Evolutionary conservation across 495 filamentous ascomycete species (phyloP).

Genomic region (Penicillium ochrochloron): DNA sequence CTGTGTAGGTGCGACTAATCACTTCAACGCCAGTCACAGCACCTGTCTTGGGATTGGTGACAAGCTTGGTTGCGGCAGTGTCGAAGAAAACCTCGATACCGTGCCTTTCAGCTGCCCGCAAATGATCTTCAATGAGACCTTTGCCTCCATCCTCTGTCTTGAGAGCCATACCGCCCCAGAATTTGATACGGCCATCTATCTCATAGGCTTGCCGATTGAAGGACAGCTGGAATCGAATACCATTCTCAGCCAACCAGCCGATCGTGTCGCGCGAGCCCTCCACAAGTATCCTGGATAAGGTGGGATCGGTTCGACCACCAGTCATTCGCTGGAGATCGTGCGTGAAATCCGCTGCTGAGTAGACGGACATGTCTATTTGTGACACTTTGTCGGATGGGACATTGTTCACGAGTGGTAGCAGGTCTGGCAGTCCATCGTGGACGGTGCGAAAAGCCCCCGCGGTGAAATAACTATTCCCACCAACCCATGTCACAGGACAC

Average conservation of each 20-base stretch:
- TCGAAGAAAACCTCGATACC: constrained; percentile 50
- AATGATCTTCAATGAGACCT: constrained; percentile 55
- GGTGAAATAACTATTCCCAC: constrained; percentile 61
- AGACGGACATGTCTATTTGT: constrained; percentile 31
- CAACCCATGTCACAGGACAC: constrained; percentile 47
- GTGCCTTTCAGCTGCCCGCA: constrained; percentile 41
- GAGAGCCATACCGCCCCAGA: constrained; percentile 64
- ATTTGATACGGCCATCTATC: constrained; percentile 58
- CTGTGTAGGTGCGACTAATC: neutral
- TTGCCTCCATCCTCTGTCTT: constrained; percentile 63
- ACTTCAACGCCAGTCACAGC: constrained; percentile 34
- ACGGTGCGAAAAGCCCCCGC: constrained; percentile 57
- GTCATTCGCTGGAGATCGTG: constrained; percentile 57
- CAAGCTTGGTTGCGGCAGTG: constrained; percentile 46
- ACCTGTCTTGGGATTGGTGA: constrained; percentile 40
- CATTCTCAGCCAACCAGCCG: constrained; percentile 56
- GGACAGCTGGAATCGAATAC: constrained; percentile 58
- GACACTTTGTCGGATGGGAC: constrained; percentile 5
- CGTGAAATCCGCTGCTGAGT: constrained; percentile 50
- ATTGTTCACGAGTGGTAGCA: constrained; percentile 54
- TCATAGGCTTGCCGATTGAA: constrained; percentile 67
- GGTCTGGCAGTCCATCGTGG: constrained; percentile 48
- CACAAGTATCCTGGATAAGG: constrained; percentile 49
- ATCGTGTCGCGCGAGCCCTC: constrained; percentile 50
- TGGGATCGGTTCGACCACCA: constrained; percentile 48